Conservation (phyloP, 306 rosid genomes). For the Quercus ilex region DNA sequence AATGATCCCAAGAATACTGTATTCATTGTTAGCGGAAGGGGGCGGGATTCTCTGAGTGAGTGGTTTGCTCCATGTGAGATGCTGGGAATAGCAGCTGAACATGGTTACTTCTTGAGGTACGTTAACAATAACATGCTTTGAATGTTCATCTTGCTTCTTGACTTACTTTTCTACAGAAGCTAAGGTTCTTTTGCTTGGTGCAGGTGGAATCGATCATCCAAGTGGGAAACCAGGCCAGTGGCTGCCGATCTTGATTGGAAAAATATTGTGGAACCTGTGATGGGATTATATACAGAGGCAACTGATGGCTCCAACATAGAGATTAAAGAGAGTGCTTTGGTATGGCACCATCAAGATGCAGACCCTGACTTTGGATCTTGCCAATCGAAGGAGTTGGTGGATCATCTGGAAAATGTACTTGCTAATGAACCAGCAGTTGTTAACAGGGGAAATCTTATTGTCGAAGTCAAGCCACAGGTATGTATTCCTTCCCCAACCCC, state of each 20-base stretch:
- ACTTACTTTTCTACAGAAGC: not conserved
- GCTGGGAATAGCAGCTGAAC: conserved; percentile 89
- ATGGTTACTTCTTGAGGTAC: conserved; percentile 81
- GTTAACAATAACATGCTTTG: conserved; percentile 1
- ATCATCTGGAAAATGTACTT: conserved; percentile 71
- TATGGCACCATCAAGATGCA: conserved; percentile 93
- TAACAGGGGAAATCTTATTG: conserved; percentile 71
- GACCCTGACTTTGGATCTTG: conserved; percentile 88
- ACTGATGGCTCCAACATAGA: conserved; percentile 86
- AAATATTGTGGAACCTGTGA: conserved; percentile 67
- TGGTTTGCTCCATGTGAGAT: conserved; percentile 72
- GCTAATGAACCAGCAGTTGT: conserved; percentile 77
- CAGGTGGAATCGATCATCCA: conserved; percentile 60
- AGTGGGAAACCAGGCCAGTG: conserved; percentile 68
- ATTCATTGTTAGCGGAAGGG: conserved; percentile 83
- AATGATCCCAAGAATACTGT: conserved; percentile 70
- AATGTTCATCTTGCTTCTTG: not conserved
- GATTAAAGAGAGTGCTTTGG: conserved; percentile 72
- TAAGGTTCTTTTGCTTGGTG: conserved; percentile 2
- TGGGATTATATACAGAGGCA: conserved; percentile 69
- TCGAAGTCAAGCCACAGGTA: conserved; percentile 94
- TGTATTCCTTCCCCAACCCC: not conserved
- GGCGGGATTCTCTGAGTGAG: conserved; percentile 53
- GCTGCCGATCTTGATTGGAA: conserved; percentile 75
- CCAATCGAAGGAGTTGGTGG: conserved; percentile 77